Evolutionary conservation across 495 filamentous ascomycete species (phyloP), one percentile per base, ranked within the genome.

Genomic region (Daldinia grandis): DNA sequence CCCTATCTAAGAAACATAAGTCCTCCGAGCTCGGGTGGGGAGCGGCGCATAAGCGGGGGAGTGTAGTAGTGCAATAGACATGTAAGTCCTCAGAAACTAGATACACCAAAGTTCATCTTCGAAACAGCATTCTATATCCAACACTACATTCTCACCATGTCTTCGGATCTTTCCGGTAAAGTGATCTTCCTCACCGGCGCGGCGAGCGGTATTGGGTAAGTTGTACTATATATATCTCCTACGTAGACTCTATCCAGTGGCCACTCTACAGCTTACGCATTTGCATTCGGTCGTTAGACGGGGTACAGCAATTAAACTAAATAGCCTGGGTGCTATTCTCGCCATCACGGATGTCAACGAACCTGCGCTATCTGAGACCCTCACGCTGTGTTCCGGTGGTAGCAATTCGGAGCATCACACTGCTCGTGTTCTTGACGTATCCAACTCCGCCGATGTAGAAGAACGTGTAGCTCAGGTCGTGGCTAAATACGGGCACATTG

Each of bases 111-210:
- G 33, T 19, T 24, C 53, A 31, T 33, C 8, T 21, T 31, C 15
- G 5, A 33, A 19, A 21, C 2, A 54, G 4, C 30, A 5, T 47
- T 9, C 33, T 28, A 58, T 19, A 49, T 7, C 24, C 28, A 9
- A 38, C 9, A 28, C 31, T 49, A 50, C 27, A n/a, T 24, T 4
- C 25, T 50, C 57, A 64, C 55, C 10, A 83, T 83, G 80, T 15
- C 77, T 30, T 63, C 53, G 10, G 55, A 53, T 28, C 79, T 83
- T 58, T 35, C 78, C 27, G 77, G 73, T 66, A 81, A 80, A 66
- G 80, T 81, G 8, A 78, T 82, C 67, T 72, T 86, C 25, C 79
- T 87, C 58, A 87, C 85, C 6, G 85, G 85, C 10, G 84, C 84
- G 15, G 83, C 79, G n/a, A 83, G 79, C 42, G 85, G 86, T 57